Evolutionary conservation across 2,329 filamentous ascomycete species (phyloP).

Genomic region (Coniella vitis): DNA sequence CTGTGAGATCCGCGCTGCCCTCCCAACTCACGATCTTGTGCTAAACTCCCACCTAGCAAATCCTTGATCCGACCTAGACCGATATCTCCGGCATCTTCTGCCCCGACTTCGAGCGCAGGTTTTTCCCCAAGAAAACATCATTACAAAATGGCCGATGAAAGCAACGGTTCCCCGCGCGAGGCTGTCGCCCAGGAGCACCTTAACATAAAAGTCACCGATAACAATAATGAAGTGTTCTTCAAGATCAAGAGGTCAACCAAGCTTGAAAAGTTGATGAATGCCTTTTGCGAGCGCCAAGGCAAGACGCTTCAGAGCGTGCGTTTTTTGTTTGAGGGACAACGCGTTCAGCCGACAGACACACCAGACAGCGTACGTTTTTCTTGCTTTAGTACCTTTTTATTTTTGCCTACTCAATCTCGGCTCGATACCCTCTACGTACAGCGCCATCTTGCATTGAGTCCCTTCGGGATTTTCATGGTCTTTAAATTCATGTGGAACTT

Average conservation of each 20-base stretch:
- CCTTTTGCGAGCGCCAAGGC: constrained; percentile 93
- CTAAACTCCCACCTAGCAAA: no score
- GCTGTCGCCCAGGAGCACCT: constrained; percentile 66
- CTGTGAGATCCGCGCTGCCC: no score
- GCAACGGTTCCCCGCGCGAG: constrained; percentile 40
- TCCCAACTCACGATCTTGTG: no score
- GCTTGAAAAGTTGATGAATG: constrained; percentile 96
- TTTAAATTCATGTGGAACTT: constrained; percentile 16
- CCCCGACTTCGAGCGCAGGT: no score
- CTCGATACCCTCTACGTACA: not conserved
- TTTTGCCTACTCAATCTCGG: constrained; percentile 1
- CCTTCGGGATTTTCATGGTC: not conserved
- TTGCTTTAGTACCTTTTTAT: no score
- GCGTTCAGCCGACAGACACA: constrained; percentile 82
- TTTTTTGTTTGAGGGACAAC: constrained; percentile 93
- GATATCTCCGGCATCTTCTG: no score
- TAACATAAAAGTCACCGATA: constrained; percentile 99
- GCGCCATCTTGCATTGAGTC: not conserved
- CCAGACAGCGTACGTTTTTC: constrained; percentile 71
- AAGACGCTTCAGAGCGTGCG: constrained; percentile 79
- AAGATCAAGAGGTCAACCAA: constrained; percentile 98
- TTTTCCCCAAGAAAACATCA: not conserved
- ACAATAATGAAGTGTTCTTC: constrained; percentile 99
- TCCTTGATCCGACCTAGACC: no score
- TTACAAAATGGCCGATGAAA: constrained; percentile 36